Evolutionary conservation across 2,329 filamentous ascomycete genomes (phyloP), one percentile per base, ranked within the genome.

Genomic region (Tolypocladium tundrense): DNA sequence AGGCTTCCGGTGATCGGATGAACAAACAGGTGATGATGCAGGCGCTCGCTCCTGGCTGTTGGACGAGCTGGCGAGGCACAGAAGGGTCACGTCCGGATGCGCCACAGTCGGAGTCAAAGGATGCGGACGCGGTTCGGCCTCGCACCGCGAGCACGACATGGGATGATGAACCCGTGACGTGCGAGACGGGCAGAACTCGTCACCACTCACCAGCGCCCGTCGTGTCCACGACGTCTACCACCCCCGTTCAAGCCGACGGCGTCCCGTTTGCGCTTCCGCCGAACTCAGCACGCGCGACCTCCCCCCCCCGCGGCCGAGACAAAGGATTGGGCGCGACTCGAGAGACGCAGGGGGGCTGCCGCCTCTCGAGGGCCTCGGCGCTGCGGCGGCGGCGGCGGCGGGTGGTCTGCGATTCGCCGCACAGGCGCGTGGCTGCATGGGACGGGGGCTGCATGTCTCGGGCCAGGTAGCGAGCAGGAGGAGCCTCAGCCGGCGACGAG

Each of bases 351-450:
- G 48, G 45, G 48, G 48, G 48, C 13, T 6, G 43, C 43, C 31
- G 45, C 45, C 24, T 48, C 45, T 8, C 45, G 45, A 48, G 19
- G 24, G 14, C 45, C 24, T 19, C 45, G 8, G 48, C 37, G 24
- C 45, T 24, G 53, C 53, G 8, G 8, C 19, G 4, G 19, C 24
- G 33, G 27, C 40, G 14, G 14, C 3, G 45, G 45, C 35, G 27
- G 54, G n/a, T 14, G 16, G 31, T 16, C 16, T 42, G 24, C 55
- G 13, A 60, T 61, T 61, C 60, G 60, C 24, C 41, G 50, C 53
- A 33, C 57, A 61, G 57, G 58, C 60, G 60, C 60, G 58, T 61
- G 59, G 60, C 58, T 61, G 58, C 58, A 53, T 45, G 24, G 19
- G 53, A n/a, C 19, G 6, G n/a, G 54, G 54, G 41, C 31, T 40